Conservation (phyloP, 257 asterid species). For the Solanum appendiculatum region DNA sequence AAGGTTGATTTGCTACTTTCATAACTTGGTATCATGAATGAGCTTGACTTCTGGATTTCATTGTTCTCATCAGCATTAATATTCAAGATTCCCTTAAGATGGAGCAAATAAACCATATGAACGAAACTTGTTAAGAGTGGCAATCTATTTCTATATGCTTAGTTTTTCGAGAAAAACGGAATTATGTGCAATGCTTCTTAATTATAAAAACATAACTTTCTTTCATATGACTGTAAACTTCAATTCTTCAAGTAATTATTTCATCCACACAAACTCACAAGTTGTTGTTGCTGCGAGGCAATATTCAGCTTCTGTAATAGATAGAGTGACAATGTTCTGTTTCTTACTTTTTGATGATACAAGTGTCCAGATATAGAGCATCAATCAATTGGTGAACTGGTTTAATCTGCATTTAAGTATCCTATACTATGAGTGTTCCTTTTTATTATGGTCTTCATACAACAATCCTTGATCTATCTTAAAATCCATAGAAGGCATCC, state of each 20-base stretch:
- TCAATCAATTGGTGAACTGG: not conserved
- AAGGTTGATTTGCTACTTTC: not conserved
- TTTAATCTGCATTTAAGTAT: not conserved
- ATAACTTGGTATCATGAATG: not conserved
- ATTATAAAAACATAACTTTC: not conserved
- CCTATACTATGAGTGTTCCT: not conserved
- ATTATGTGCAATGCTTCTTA: not conserved
- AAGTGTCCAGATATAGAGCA: not conserved
- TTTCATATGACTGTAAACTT: not conserved
- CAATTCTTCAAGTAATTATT: not conserved
- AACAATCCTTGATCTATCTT: not conserved
- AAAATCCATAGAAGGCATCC: not conserved
- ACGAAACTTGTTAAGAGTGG: not conserved
- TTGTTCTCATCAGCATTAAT: not conserved
- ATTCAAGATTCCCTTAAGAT: not conserved
- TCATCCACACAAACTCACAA: not conserved
- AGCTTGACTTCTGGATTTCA: not conserved
- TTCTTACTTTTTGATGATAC: not conserved
- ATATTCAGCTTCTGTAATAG: not conserved
- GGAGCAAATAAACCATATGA: not conserved
- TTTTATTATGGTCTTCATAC: not conserved
- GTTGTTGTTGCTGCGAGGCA: not conserved
- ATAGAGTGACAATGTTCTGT: not conserved
- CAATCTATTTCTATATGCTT: not conserved
- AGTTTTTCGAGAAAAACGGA: not conserved